These are phyloP conservation scores for Kodamaea nitidulidarum DNA, from an alignment of 805 yeast species.

Conservation along the genomic window DNA sequence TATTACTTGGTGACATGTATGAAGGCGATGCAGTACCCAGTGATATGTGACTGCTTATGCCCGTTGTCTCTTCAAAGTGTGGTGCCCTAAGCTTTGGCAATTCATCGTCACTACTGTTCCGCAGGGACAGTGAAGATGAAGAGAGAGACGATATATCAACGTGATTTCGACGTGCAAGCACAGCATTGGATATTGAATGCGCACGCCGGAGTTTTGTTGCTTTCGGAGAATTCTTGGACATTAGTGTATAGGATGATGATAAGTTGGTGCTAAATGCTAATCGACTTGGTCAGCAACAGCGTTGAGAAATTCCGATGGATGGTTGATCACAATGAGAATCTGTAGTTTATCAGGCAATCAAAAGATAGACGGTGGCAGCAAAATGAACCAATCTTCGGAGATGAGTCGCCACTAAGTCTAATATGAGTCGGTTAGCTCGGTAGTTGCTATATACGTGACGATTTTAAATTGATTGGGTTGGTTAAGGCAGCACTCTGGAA, in stretches of 20 bases:
- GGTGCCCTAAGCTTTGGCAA: constrained; percentile 7
- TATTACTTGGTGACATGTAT: constrained; percentile 3
- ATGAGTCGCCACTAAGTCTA: too few relatives aligned
- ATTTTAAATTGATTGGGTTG: too few relatives aligned
- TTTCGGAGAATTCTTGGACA: neutral
- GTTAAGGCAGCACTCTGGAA: too few relatives aligned
- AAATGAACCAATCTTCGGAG: too few relatives aligned
- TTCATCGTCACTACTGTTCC: constrained; percentile 14
- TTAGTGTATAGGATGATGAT: neutral
- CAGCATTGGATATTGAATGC: constrained; percentile 24
- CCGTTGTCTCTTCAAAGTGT: constrained; percentile 4
- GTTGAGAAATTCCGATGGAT: too few relatives aligned
- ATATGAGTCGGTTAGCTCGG: too few relatives aligned
- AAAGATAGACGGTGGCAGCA: too few relatives aligned
- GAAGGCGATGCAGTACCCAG: constrained; percentile 10
- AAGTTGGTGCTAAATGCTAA: too few relatives aligned
- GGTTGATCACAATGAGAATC: too few relatives aligned
- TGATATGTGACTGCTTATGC: constrained; percentile 10
- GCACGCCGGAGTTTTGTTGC: constrained; percentile 11
- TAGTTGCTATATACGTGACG: too few relatives aligned
- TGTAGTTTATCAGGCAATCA: too few relatives aligned
- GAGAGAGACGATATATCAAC: constrained; percentile 9
- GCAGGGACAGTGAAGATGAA: constrained; percentile 11
- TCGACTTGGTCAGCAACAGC: too few relatives aligned
- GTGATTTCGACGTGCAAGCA: constrained; percentile 17